phyloP scores from a whole-genome alignment of 768 basidiomycete species.

The Panellus pusillus region DNA sequence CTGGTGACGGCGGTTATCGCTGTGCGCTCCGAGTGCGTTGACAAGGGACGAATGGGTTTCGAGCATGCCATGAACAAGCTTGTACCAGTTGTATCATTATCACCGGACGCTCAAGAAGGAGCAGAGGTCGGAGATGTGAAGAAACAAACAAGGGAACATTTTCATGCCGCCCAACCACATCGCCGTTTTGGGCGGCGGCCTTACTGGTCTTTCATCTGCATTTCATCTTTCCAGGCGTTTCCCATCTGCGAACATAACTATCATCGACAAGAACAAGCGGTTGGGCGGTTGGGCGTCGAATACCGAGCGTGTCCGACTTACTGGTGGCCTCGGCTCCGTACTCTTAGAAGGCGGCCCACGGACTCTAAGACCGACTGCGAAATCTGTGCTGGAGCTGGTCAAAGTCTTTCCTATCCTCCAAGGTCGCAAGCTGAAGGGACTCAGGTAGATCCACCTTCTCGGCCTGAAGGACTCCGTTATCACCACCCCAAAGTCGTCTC shows the following conservation, averaged over 20 bases:
- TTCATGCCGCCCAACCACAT: slow-evolving; percentile 39
- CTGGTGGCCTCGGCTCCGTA: slow-evolving; percentile 38
- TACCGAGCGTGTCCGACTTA: slow-evolving; percentile 53
- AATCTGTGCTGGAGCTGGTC: slow-evolving; percentile 78
- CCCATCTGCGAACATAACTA: slow-evolving; percentile 54
- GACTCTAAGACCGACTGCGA: slow-evolving; percentile 77
- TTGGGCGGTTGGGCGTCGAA: slow-evolving; percentile 84
- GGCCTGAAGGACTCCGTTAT: slow-evolving; percentile 59
- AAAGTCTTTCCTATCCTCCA: slow-evolving; percentile 24
- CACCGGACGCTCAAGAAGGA: too few species aligned
- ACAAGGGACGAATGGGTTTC: too few species aligned
- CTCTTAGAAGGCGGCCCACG: slow-evolving; percentile 86
- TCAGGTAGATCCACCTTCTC: slow-evolving; percentile 73
- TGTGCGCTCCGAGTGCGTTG: too few species aligned
- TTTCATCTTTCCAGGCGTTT: slow-evolving; percentile 73
- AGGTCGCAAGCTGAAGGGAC: slow-evolving; percentile 10
- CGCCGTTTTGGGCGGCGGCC: slow-evolving; percentile 76
- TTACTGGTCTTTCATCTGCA: slow-evolving; percentile 80
- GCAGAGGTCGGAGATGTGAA: too few species aligned
- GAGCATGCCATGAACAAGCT: too few species aligned
- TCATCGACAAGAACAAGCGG: slow-evolving; percentile 65
- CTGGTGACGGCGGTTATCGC: too few species aligned
- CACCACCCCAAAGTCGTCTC: slow-evolving; percentile 62
- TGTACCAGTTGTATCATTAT: too few species aligned
- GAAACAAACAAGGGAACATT: too few species aligned